Conservation (phyloP, 139 green algal genomes). For the Desmodesmus armatus region DNA sequence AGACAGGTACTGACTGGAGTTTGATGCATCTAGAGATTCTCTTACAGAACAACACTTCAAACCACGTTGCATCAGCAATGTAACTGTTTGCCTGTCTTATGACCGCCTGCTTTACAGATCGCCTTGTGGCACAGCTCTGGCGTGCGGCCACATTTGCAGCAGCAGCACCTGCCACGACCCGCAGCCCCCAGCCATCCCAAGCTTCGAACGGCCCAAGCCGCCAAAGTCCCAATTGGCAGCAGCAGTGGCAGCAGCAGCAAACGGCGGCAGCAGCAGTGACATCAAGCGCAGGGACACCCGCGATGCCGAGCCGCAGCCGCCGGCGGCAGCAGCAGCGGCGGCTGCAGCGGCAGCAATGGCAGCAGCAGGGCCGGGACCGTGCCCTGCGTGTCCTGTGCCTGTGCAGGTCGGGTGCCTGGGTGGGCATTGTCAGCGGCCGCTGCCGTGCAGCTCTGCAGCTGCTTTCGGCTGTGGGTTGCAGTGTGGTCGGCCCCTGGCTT, state of each 20-base stretch:
- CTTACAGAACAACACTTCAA: not conserved
- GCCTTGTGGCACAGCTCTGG: conserved; percentile 65
- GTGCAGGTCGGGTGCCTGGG: conserved; percentile 68
- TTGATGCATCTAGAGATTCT: not conserved
- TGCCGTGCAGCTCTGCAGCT: conserved; percentile 55
- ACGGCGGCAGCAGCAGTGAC: conserved; percentile 1
- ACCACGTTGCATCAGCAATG: not conserved
- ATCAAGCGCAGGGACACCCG: too few species aligned
- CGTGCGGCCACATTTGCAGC: conserved; percentile 75
- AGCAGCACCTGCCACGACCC: conserved; percentile 73
- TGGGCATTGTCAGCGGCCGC: conserved; percentile 43
- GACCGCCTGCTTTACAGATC: not conserved
- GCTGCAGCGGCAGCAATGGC: conserved; percentile 41
- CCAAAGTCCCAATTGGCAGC: conserved; percentile 42
- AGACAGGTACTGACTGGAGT: not conserved
- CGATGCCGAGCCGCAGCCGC: conserved; percentile 30
- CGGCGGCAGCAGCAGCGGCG: conserved; percentile 41
- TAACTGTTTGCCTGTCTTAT: not conserved
- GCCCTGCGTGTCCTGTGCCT: conserved; percentile 64
- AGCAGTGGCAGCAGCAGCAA: conserved; percentile 29
- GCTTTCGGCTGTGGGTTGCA: conserved; percentile 59
- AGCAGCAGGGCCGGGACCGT: conserved; percentile 32
- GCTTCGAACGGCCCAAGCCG: conserved; percentile 60
- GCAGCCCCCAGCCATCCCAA: conserved; percentile 55
- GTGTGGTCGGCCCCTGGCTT: conserved; percentile 63